These are phyloP conservation scores for Pichia kluyveri DNA, from an alignment of 805 yeast genomes.

Conservation along the genomic window DNA sequence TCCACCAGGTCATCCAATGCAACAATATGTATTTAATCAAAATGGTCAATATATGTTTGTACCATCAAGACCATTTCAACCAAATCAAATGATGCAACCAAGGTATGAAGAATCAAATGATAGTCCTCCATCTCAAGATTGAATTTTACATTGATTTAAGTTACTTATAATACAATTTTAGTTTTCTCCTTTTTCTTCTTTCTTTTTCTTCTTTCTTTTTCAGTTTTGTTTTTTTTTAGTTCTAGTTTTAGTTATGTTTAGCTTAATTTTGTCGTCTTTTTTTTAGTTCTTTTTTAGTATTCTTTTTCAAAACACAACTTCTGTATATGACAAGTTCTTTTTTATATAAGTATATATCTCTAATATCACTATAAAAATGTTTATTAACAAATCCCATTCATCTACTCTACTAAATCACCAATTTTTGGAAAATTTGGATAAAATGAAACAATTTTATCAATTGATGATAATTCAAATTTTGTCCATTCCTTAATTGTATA, in stretches of 20 bases:
- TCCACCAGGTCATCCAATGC: background rate
- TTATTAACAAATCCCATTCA: background rate
- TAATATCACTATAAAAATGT: too few relatives aligned
- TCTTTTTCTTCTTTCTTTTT: background rate
- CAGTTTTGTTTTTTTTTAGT: too few relatives aligned
- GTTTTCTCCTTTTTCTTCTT: background rate
- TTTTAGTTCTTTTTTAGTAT: too few relatives aligned
- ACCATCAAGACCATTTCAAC: constrained; percentile 16
- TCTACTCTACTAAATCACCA: background rate
- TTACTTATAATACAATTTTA: background rate
- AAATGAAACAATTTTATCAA: constrained; percentile 33
- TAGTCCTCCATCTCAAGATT: background rate
- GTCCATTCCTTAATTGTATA: constrained; percentile 56
- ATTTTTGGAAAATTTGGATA: constrained; percentile 41
- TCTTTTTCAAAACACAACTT: too few relatives aligned
- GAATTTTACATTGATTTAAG: background rate
- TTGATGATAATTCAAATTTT: constrained; percentile 25
- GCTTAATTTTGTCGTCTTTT: too few relatives aligned
- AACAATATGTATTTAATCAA: constrained; percentile 11
- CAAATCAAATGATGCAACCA: constrained; percentile 10
- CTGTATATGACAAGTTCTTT: too few relatives aligned
- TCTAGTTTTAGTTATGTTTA: too few relatives aligned
- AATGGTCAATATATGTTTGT: constrained; percentile 22
- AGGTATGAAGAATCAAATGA: background rate
- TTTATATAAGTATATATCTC: too few relatives aligned